A percentile compares a stretch with the other conserved stretches of the same genome.
These are phyloP conservation scores for Cicer cuneatum DNA, from an alignment of 306 rosid genomes.

Conservation along the genomic window DNA sequence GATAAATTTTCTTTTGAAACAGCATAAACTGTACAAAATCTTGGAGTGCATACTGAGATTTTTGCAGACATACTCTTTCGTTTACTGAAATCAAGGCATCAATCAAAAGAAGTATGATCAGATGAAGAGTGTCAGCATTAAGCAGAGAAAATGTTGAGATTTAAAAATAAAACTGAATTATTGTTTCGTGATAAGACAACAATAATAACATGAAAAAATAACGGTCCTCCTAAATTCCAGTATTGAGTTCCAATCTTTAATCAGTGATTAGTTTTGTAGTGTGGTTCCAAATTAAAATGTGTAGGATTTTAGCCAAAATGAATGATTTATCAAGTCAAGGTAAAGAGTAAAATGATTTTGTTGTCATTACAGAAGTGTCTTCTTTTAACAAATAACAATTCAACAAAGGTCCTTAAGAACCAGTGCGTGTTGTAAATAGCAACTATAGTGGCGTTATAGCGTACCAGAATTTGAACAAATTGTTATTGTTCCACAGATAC, in stretches of 20 bases:
- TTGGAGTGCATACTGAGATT: conserved; percentile 74
- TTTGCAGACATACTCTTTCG: conserved; percentile 65
- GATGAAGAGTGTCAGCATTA: conserved; percentile 26
- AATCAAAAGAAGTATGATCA: conserved; percentile 29
- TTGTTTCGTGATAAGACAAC: not conserved
- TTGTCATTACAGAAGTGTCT: conserved; percentile 12
- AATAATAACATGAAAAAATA: not conserved
- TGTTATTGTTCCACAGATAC: too few species aligned
- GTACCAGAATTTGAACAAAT: too few species aligned
- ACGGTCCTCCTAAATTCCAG: not conserved
- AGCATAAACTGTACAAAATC: conserved; percentile 80
- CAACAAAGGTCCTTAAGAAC: conserved; percentile 1
- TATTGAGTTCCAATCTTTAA: too few species aligned
- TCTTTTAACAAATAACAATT: not conserved
- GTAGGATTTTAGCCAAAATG: conserved; percentile 13
- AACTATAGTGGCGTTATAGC: too few species aligned
- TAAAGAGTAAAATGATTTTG: conserved; percentile 19
- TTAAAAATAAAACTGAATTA: not conserved
- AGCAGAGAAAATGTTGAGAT: not conserved
- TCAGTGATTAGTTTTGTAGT: conserved; percentile 1
- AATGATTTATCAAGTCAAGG: not conserved
- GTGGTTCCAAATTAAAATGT: not conserved
- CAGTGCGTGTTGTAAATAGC: conserved; percentile 5
- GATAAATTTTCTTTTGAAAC: conserved; percentile 80
- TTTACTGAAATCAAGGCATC: conserved; percentile 60